Evolutionary conservation across 768 basidiomycete species (phyloP).

Genomic region (Lenzites betulinus): DNA sequence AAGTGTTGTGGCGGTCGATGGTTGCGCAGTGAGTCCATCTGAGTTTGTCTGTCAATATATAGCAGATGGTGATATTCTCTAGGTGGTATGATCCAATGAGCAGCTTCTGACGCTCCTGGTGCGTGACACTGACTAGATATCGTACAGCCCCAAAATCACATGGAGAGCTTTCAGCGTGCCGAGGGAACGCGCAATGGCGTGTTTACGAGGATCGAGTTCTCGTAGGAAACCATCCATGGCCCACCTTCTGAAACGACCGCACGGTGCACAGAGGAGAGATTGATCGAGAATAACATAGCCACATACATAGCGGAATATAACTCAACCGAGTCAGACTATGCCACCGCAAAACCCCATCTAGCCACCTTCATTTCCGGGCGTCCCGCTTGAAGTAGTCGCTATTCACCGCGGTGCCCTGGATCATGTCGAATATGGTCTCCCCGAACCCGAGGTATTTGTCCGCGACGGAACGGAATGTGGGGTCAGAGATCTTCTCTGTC

Average conservation of each 20-base stretch:
- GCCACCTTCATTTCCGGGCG: conserved; percentile 35
- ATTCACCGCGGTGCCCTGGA: conserved; percentile 84
- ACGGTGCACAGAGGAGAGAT: not conserved
- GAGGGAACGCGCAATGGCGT: not conserved
- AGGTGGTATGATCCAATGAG: not conserved
- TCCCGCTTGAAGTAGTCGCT: conserved; percentile 78
- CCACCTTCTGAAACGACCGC: too few species aligned
- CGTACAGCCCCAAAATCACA: not conserved
- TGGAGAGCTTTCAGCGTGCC: not conserved
- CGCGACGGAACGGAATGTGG: conserved; percentile 71
- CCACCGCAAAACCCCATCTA: not conserved
- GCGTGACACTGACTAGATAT: not conserved
- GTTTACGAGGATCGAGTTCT: too few species aligned
- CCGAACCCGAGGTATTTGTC: conserved; percentile 86
- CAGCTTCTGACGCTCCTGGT: not conserved
- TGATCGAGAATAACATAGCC: conserved; percentile 6
- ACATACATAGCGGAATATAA: conserved; percentile 18
- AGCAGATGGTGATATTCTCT: not conserved
- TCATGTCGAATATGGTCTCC: conserved; percentile 85
- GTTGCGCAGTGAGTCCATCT: not conserved
- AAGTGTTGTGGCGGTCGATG: too few species aligned
- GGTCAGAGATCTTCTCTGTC: conserved; percentile 70
- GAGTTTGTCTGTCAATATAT: not conserved
- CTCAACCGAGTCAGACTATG: not conserved
- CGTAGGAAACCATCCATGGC: too few species aligned